These are phyloP conservation scores for Talaromyces islandicus DNA, from an alignment of 2,329 filamentous ascomycete species.

Conservation along the genomic window DNA sequence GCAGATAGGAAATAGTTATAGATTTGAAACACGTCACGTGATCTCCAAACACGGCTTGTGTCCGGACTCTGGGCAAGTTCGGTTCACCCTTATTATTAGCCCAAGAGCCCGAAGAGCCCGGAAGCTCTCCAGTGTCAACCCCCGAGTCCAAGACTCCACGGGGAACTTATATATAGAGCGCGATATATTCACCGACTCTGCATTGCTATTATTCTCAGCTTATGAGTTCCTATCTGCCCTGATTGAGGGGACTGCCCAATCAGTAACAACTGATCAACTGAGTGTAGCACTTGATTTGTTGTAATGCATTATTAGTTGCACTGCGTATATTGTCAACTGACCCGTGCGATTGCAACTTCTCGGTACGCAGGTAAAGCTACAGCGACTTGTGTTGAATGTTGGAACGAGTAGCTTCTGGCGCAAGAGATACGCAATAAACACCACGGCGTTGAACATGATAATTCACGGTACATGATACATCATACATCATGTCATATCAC, in stretches of 20 bases:
- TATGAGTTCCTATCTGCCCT: neutral
- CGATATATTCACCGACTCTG: neutral
- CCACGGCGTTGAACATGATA: neutral
- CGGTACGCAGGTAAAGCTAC: neutral
- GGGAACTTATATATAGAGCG: neutral
- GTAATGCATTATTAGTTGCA: neutral
- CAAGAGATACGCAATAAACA: neutral
- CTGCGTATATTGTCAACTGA: neutral
- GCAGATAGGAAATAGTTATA: neutral
- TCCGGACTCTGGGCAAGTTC: too few species aligned
- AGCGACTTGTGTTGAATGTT: neutral
- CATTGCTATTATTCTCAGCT: neutral
- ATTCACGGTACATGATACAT: neutral
- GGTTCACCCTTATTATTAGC: neutral
- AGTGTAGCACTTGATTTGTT: neutral
- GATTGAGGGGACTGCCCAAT: neutral
- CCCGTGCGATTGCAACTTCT: neutral
- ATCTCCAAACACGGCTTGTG: neutral
- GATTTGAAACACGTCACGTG: neutral
- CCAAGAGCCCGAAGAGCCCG: neutral
- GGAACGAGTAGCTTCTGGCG: neutral
- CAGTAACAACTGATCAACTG: neutral
- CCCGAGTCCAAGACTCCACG: neutral
- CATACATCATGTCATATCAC: neutral
- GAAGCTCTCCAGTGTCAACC: neutral